Conservation (phyloP, 306 rosid species). For the Begonia fuchsioides region DNA sequence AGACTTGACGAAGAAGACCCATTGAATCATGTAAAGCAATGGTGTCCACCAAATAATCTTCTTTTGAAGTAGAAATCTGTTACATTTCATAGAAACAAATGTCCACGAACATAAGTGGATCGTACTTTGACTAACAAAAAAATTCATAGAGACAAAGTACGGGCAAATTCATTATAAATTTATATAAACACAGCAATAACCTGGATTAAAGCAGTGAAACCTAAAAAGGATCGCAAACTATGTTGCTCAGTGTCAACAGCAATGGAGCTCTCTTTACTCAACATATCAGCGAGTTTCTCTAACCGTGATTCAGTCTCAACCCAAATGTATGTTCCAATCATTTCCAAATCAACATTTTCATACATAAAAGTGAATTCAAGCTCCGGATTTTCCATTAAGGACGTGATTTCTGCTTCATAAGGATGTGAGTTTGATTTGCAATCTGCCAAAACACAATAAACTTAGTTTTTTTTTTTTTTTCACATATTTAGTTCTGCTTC, state of each 20-base stretch:
- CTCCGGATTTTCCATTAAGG: constrained; percentile 23
- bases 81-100: constrained; percentile 8
- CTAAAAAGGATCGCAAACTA: constrained; percentile 61
- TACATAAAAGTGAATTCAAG: constrained; percentile 26
- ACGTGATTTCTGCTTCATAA: constrained; percentile 42
- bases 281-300: constrained; percentile 33
- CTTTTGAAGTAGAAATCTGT: constrained; percentile 57
- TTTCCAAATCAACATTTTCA: constrained; percentile 23
- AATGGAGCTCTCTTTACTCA: constrained; percentile 40
- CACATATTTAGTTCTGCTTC: no score
- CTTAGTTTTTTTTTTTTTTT: background rate
- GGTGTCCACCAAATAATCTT: constrained; percentile 86
- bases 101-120: background rate
- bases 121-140: background rate
- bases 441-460: constrained; percentile 22
- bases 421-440: constrained; percentile 44
- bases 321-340: constrained; percentile 50
- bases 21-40: constrained; percentile 72
- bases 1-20: constrained; percentile 53
- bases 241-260: constrained; percentile 92
- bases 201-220: constrained; percentile 77
- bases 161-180: background rate
- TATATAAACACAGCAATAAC: constrained; percentile 16
- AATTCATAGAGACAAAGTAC: background rate
- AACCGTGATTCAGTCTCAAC: constrained; percentile 49